Base-by-base conservation (phyloP, 2,329 filamentous ascomycete genomes). In the Aspergillus aculeatus region DNA sequence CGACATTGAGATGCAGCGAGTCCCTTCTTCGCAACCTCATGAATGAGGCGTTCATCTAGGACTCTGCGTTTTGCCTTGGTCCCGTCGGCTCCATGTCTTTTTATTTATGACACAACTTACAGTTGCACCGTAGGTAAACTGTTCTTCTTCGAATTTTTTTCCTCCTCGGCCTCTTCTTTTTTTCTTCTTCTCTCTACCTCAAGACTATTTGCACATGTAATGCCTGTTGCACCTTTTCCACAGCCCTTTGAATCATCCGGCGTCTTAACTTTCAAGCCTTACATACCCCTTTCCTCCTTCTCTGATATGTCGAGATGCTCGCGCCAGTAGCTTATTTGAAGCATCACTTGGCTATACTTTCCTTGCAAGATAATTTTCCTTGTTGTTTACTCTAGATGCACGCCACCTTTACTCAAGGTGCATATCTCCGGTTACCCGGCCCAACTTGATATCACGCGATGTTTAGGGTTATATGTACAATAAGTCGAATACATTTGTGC, bases 1-100 rank as follows among this genome's bases (percentile, higher is more conserved):
- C 68, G 78, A 81, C 64, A 81, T 94, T 69, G 91, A 96, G 75
- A 89, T 96, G 88, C 87, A 91, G 71, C 79, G 82, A 62, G 85
- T 89, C 35, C 62, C 67, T 56, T 64, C 68, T 51, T 64, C 54
- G 47, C 60, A 67, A 47, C 65, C 64, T 49, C 62, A 69, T 57
- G 61, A 50, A 29, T 70, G 57, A 29, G 52, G 19, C 47, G 6
- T 12, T 47, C 19, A 21, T 21, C 12, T 23, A 31, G 21, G 31
- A 32, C 29, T 31, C 26, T 35, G 19, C 19, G 26, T 35, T 32
- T 12, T 14, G 32, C n/a, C n/a, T 12, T 24, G 31, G 7, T 19
- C 26, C 35, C 6, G 19, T 52, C 16, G 32, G 47, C 44, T 35
- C 32, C 11, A 12, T 47, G 47, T 47, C 55, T 26, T 29, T 29